Conservation (phyloP, 352 stramenopile species). For the Phytophthora melonis region DNA sequence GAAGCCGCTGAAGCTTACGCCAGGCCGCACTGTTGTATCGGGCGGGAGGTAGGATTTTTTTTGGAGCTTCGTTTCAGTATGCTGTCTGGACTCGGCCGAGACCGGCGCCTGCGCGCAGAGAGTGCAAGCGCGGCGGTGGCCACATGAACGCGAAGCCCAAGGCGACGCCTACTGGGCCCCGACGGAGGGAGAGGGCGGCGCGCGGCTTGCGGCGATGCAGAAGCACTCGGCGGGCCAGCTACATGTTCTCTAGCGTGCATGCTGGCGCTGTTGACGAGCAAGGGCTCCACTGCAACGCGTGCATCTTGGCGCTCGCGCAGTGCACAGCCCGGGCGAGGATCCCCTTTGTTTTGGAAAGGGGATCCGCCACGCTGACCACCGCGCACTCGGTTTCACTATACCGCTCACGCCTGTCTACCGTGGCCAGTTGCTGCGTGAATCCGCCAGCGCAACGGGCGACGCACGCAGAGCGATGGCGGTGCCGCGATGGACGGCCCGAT, state of each 20-base stretch:
- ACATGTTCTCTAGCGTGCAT: neutral
- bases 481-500: neutral
- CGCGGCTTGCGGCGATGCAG: no score
- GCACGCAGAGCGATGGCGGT: neutral
- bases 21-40: slow-evolving; percentile 42
- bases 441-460: slow-evolving; percentile 19
- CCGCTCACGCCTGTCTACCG: slow-evolving; percentile 31
- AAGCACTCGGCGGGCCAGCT: no score
- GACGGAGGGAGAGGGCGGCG: neutral
- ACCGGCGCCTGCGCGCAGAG: slow-evolving; percentile 16
- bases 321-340: slow-evolving; percentile 16
- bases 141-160: neutral
- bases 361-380: slow-evolving; percentile 22
- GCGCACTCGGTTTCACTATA: slow-evolving; percentile 33
- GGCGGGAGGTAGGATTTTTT: slow-evolving; percentile 32
- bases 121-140: slow-evolving; percentile 13
- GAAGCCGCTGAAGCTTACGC: slow-evolving; percentile 37
- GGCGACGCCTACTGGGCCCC: neutral
- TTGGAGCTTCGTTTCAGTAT: slow-evolving; percentile 47
- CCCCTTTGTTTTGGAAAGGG: slow-evolving; percentile 19
- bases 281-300: no score
- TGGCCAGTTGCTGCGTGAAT: slow-evolving; percentile 27
- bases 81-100: slow-evolving; percentile 30
- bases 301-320: neutral
- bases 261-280: no score